phyloP scores from a whole-genome alignment of 352 stramenopile genomes.

The Phytophthora meadii region DNA sequence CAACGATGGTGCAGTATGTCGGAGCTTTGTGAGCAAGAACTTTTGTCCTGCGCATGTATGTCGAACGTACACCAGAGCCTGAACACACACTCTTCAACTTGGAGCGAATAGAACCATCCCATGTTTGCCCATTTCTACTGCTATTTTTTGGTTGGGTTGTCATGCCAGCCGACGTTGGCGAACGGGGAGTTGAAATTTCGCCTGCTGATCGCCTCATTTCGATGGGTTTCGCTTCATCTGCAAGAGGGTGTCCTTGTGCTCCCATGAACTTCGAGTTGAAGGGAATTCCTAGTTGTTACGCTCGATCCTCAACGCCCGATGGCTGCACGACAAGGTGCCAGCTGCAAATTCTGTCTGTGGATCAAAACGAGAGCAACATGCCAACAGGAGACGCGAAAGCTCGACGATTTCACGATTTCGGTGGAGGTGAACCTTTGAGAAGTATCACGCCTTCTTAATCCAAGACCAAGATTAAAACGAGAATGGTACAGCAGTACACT shows the following conservation, averaged over 20 bases:
- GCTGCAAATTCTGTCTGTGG: neutral
- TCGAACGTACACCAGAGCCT: too few species aligned
- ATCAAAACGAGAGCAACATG: too few species aligned
- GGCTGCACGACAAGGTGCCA: constrained; percentile 9
- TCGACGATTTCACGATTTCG: too few species aligned
- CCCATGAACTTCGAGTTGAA: neutral
- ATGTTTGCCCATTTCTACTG: too few species aligned
- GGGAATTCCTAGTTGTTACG: neutral
- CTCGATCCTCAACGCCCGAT: neutral
- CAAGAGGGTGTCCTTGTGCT: neutral
- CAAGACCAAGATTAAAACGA: constrained; percentile 21
- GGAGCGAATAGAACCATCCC: too few species aligned
- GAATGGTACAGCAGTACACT: neutral
- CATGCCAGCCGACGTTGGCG: constrained; percentile 7
- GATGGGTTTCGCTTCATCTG: constrained; percentile 15
- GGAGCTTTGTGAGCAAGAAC: too few species aligned
- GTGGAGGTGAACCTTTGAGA: too few species aligned
- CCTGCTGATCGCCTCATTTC: constrained; percentile 11
- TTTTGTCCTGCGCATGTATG: too few species aligned
- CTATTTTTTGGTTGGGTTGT: too few species aligned
- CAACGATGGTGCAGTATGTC: too few species aligned
- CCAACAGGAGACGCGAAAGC: too few species aligned
- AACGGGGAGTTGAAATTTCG: constrained; percentile 5
- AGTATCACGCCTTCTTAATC: constrained; percentile 9
- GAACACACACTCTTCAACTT: too few species aligned